These are phyloP conservation scores for Laguncularia racemosa DNA, from an alignment of 345 rosid species.

Conservation along the genomic window DNA sequence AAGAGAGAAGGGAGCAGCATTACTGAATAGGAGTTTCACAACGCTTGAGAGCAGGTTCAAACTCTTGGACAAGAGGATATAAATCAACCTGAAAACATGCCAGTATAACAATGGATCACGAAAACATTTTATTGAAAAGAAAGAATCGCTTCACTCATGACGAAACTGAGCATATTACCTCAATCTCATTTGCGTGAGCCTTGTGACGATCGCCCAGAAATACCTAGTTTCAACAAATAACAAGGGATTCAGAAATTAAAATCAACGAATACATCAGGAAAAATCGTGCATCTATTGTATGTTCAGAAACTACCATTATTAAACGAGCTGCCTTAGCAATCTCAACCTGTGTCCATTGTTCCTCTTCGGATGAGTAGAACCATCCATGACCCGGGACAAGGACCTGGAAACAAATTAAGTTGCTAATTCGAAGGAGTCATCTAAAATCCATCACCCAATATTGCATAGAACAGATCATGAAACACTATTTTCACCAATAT, in stretches of 20 bases:
- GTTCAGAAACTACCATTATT: slow-evolving; percentile 52
- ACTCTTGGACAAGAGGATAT: slow-evolving; percentile 66
- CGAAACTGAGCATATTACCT: slow-evolving; percentile 31
- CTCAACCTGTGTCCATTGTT: slow-evolving; percentile 86
- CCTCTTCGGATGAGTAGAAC: slow-evolving; percentile 96
- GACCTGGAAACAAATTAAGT: slow-evolving; percentile 47
- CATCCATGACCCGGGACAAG: slow-evolving; percentile 85
- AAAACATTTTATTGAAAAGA: slow-evolving; percentile 11
- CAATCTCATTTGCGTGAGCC: slow-evolving; percentile 75
- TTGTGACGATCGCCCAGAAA: slow-evolving; percentile 58
- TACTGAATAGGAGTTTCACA: slow-evolving; percentile 76
- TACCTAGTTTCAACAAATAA: slow-evolving; percentile 43
- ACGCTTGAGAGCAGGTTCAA: slow-evolving; percentile 60
- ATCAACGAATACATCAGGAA: not conserved
- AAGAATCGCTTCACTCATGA: not conserved
- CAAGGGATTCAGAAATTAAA: slow-evolving; percentile 12
- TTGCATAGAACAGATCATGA: no score
- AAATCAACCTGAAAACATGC: slow-evolving; percentile 54
- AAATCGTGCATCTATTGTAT: not conserved
- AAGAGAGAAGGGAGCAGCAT: slow-evolving; percentile 12
- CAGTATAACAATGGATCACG: not conserved
- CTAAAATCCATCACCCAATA: not conserved
- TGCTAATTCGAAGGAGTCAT: slow-evolving; percentile 15
- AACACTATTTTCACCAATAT: not conserved
- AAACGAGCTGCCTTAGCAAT: slow-evolving; percentile 87